Percentiles rank a stretch among this genome's conserved stretches.
Evolutionary conservation across 176 grass and related monocot genomes (phyloP).

Genomic region (Oryza rufipogon): DNA sequence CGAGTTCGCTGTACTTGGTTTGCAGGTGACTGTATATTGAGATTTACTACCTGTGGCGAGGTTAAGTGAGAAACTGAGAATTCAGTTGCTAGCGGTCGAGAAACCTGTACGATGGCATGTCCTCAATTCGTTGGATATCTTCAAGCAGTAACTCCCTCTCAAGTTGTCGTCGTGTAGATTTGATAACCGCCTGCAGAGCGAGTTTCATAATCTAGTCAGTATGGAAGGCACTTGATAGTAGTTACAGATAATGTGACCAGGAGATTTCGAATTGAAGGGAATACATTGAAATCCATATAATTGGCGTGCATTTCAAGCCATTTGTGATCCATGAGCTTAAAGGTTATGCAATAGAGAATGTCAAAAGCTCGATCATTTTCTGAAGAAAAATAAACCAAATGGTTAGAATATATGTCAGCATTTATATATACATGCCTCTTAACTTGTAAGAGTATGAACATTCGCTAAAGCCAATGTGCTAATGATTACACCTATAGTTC

Average conservation of each 20-base stretch:
- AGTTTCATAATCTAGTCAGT: constrained; percentile 30
- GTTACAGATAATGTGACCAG: neutral
- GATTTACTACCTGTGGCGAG: constrained; percentile 18
- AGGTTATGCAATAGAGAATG: constrained; percentile 91
- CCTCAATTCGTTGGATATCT: constrained; percentile 79
- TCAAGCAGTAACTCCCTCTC: constrained; percentile 81
- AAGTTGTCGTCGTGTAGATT: constrained; percentile 74
- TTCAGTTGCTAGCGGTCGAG: constrained; percentile 57
- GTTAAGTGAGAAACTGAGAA: constrained; percentile 34
- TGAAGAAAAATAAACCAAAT: constrained; percentile 46
- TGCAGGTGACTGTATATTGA: neutral
- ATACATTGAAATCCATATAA: constrained; percentile 97
- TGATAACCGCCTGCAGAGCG: constrained; percentile 68
- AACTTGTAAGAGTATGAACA: neutral
- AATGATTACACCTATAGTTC: neutral
- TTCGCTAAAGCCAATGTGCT: neutral
- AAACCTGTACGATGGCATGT: constrained; percentile 81
- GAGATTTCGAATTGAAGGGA: constrained; percentile 16
- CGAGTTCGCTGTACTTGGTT: neutral
- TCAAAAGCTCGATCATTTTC: constrained; percentile 91
- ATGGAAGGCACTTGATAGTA: constrained; percentile 7
- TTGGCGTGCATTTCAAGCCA: constrained; percentile 93
- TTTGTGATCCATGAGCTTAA: constrained; percentile 93
- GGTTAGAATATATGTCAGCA: constrained; percentile 7
- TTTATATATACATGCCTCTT: neutral